Conservation (phyloP, 768 basidiomycete species). For the Rhodotorula paludigena region DNA sequence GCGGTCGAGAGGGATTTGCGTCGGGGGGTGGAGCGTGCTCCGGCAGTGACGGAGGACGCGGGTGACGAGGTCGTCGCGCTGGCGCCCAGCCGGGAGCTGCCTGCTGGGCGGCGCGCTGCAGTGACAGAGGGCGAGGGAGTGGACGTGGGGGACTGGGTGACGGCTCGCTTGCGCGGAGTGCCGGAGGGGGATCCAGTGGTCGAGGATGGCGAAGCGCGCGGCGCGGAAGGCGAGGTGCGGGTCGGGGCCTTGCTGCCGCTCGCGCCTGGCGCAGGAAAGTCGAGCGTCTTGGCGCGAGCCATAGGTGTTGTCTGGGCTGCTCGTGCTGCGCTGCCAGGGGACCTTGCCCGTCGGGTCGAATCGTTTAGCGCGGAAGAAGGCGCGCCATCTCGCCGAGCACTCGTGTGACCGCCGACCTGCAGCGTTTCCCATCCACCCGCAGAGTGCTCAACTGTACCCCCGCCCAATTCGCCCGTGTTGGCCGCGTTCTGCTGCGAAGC, state of each 20-base stretch:
- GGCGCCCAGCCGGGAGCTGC: too few species aligned
- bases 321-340: background rate
- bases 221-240: background rate
- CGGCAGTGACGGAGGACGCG: background rate
- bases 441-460: too few species aligned
- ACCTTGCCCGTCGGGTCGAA: too few species aligned
- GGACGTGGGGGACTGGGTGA: background rate
- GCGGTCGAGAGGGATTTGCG: background rate
- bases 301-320: too few species aligned
- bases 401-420: conserved; percentile 2
- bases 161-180: background rate
- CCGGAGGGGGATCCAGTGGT: background rate
- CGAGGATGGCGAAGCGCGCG: background rate
- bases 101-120: too few species aligned
- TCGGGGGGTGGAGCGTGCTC: background rate
- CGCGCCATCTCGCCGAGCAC: background rate
- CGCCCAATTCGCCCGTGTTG: background rate
- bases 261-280: background rate
- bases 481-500: background rate
- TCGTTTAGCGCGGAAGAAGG: background rate
- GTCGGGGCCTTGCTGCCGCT: background rate
- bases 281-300: conserved; percentile 4
- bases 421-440: conserved; percentile 24
- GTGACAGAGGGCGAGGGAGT: background rate
- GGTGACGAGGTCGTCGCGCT: background rate